phyloP scores from a whole-genome alignment of 495 filamentous ascomycete species.

The Paragyromitra xinjiangensis region DNA sequence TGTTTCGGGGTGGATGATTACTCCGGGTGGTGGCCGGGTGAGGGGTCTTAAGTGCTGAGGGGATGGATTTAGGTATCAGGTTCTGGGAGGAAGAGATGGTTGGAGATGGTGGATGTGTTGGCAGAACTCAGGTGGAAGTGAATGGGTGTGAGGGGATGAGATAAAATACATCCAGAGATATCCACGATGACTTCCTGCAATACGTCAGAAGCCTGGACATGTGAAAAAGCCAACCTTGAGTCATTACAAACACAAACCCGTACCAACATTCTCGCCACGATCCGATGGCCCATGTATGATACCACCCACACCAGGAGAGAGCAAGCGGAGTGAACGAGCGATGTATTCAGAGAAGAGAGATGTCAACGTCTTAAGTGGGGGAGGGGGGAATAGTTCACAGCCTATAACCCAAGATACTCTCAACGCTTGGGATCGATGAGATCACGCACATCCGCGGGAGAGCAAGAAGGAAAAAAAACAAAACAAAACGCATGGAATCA shows the following conservation, averaged over 20 bases:
- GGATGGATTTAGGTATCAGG: too few species aligned
- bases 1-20: too few species aligned
- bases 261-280: background rate
- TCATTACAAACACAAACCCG: too few species aligned
- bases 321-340: background rate
- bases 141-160: background rate
- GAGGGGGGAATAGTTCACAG: background rate
- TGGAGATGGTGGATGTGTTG: background rate
- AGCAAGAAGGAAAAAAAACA: background rate
- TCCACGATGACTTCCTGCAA: background rate
- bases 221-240: background rate
- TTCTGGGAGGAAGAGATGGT: too few species aligned
- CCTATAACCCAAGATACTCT: background rate
- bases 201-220: background rate
- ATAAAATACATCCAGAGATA: background rate
- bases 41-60: too few species aligned
- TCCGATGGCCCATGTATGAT: constrained; percentile 4
- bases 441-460: background rate
- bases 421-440: background rate
- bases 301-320: background rate
- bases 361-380: background rate
- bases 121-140: background rate
- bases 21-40: too few species aligned
- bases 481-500: background rate
- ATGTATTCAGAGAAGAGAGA: background rate